Base-by-base conservation (phyloP, 2,329 filamentous ascomycete species). In the Sodiomyces alkalinus region DNA sequence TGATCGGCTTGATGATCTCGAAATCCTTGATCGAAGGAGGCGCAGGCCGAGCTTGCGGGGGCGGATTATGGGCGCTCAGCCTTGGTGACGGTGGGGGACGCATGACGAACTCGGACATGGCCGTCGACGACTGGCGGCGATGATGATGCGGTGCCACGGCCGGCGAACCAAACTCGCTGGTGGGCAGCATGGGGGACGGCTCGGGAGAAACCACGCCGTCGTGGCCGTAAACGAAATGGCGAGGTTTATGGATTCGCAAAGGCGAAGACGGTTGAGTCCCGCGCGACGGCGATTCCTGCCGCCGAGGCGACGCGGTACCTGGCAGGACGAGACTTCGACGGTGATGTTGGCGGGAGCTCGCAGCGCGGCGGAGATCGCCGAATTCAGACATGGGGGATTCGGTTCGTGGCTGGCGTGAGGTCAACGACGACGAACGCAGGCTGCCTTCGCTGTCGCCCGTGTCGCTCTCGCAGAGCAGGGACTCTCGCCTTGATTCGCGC, bases 1-100 rank as follows among this genome's bases (percentile, higher is more conserved):
- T 98, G 53, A 98, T 98, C 5, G 90, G 90, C 47, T 98, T 98
- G 58, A 98, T 93, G 41, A 98, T 93, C 50, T 98, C 90, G 42
- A 98, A 98, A 46, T 98, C 90, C 44, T 96, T 96, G 57, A 98
- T 98, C 0, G 92, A 98, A 6, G 87, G 85, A 3, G 90, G 82
- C 2, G 87, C 78, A 17, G 87, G 83, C 33, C 85, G 77, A 27
- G 85, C 81, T 49, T 92, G 85, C 2, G 80, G 80, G 20, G 82
- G 76, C 17, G 86, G 80, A 33, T 71, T 76, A 13, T 79, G 77
- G 3, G 82, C 78, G 26, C 68, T 73, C 28, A 96, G 53, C 15
- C 85, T 74, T 5, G 90, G 90, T 5, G 90, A 98, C 1, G 80
- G 66, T 0, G 87, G 83, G 11, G 75, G 74, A 39, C 73, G 68